A percentile compares a stretch with the other conserved stretches of the same genome.
phyloP scores from a whole-genome alignment of 2,329 filamentous ascomycete genomes.

The Byssochlamys sp. region DNA sequence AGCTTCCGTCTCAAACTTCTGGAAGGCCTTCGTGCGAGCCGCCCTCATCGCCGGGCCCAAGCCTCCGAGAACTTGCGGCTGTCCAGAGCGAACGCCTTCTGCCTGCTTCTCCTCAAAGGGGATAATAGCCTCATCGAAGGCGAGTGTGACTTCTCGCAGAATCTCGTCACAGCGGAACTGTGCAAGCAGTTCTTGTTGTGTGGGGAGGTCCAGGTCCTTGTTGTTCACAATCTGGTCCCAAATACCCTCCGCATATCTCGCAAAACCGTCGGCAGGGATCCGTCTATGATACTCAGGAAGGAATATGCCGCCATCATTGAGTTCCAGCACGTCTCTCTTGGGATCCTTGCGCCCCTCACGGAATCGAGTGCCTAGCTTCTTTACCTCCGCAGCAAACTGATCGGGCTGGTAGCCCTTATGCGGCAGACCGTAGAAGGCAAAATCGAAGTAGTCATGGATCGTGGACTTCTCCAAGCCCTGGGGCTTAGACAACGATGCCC shows the following conservation, averaged over 20 bases:
- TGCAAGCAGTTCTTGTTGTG: slow-evolving; percentile 89
- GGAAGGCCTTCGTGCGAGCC: slow-evolving; percentile 63
- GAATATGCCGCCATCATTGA: slow-evolving; percentile 73
- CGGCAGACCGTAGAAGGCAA: slow-evolving; percentile 87
- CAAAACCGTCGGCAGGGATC: slow-evolving; percentile 95
- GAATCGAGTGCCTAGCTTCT: slow-evolving; percentile 72
- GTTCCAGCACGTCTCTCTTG: slow-evolving; percentile 55
- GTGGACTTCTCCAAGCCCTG: slow-evolving; percentile 73
- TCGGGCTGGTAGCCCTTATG: slow-evolving; percentile 96
- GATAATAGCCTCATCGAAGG: slow-evolving; percentile 69
- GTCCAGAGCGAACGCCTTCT: slow-evolving; percentile 63
- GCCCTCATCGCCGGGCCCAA: slow-evolving; percentile 64
- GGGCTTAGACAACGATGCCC: slow-evolving; percentile 86
- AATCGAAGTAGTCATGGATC: slow-evolving; percentile 97
- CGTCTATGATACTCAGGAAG: slow-evolving; percentile 88
- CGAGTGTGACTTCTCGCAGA: slow-evolving; percentile 71
- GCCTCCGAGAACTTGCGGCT: slow-evolving; percentile 60
- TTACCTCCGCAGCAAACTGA: slow-evolving; percentile 72
- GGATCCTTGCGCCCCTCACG: slow-evolving; percentile 66
- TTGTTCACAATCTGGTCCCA: slow-evolving; percentile 99
- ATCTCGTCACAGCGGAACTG: slow-evolving; percentile 98
- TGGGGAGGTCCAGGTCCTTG: slow-evolving; percentile 92
- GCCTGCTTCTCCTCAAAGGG: slow-evolving; percentile 82
- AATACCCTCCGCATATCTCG: slow-evolving; percentile 81
- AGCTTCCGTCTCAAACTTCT: slow-evolving; percentile 80